Percentiles rank a stretch among this genome's conserved stretches.
phyloP scores from a whole-genome alignment of 2,329 filamentous ascomycete genomes.

The Cladosporium sp. region DNA sequence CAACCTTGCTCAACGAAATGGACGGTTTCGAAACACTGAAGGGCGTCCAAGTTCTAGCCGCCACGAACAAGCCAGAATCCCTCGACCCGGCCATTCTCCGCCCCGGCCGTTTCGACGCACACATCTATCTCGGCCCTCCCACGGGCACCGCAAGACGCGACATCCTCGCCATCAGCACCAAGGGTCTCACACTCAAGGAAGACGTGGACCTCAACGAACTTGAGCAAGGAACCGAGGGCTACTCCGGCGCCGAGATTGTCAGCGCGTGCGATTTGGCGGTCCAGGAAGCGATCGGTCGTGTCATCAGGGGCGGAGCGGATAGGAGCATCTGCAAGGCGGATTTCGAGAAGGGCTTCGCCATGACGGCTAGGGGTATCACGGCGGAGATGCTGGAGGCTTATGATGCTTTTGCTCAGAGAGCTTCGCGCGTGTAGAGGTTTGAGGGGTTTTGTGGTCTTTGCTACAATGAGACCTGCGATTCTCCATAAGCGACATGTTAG shows the following conservation, averaged over 20 bases:
- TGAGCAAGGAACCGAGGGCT: conserved; percentile 64
- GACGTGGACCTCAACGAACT: conserved; percentile 64
- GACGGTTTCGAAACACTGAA: conserved; percentile 84
- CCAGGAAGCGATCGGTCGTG: conserved; percentile 34
- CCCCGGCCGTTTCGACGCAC: conserved; percentile 76
- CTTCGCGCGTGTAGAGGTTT: background rate
- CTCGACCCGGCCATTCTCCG: conserved; percentile 82
- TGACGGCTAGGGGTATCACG: conserved; percentile 55
- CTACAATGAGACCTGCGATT: no score
- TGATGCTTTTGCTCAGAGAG: conserved; percentile 40
- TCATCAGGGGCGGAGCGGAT: conserved; percentile 35
- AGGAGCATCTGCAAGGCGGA: conserved; percentile 37
- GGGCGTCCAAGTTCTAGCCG: conserved; percentile 80
- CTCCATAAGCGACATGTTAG: no score
- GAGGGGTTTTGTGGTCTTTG: no score
- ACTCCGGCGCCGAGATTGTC: conserved; percentile 80
- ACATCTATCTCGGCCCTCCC: conserved; percentile 82
- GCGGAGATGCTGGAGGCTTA: conserved; percentile 54
- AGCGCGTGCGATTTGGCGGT: conserved; percentile 45
- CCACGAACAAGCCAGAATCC: conserved; percentile 83
- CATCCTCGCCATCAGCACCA: conserved; percentile 66
- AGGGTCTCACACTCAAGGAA: conserved; percentile 50
- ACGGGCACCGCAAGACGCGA: conserved; percentile 66
- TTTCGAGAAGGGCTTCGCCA: conserved; percentile 38
- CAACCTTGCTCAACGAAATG: conserved; percentile 89